These are phyloP conservation scores for Nepenthes gracilis DNA, from an alignment of 148 eudicot genomes.

Conservation along the genomic window DNA sequence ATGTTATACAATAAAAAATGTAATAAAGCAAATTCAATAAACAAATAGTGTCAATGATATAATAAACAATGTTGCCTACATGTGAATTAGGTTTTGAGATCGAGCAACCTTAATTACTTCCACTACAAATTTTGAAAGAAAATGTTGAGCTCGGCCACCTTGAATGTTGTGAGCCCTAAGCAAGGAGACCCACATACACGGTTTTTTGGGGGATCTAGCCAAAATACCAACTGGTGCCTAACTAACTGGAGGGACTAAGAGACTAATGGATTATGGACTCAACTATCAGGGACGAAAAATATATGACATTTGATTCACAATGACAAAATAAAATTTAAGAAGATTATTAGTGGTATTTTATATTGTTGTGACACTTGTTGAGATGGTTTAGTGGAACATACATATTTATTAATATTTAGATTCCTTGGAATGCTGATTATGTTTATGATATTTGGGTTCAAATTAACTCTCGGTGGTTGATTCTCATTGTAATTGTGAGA, in stretches of 20 bases:
- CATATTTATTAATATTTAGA: too few species aligned
- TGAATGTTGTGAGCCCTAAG: slow-evolving; percentile 1
- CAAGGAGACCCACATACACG: neutral
- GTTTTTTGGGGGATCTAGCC: neutral
- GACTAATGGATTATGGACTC: neutral
- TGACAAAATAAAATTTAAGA: too few species aligned
- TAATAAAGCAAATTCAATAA: neutral
- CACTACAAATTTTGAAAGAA: neutral
- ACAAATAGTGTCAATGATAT: neutral
- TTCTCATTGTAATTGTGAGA: too few species aligned
- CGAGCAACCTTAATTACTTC: neutral
- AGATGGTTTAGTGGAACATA: too few species aligned
- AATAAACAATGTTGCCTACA: neutral
- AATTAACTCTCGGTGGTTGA: too few species aligned
- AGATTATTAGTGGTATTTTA: too few species aligned
- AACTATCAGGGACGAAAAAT: too few species aligned
- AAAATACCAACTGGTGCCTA: too few species aligned
- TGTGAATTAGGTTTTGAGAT: neutral
- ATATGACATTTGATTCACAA: too few species aligned
- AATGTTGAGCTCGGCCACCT: slow-evolving; percentile 1
- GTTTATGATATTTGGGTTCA: too few species aligned
- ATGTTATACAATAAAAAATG: neutral
- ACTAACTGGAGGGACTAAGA: neutral
- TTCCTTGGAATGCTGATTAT: too few species aligned
- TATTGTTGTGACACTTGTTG: too few species aligned